These are phyloP conservation scores for Starmerella geochares DNA, from an alignment of 805 yeast genomes.

Conservation along the genomic window DNA sequence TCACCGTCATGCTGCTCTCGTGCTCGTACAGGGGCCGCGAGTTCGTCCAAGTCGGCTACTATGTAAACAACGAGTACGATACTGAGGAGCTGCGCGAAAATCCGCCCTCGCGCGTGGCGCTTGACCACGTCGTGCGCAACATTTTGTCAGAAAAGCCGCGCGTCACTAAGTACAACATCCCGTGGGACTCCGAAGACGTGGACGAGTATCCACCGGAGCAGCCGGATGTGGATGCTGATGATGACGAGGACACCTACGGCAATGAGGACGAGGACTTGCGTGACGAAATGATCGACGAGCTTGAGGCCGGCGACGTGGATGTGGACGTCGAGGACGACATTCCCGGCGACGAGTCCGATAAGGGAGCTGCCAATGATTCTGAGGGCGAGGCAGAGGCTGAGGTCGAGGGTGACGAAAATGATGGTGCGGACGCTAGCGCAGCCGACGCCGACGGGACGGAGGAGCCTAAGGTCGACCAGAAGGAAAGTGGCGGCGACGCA, in stretches of 20 bases:
- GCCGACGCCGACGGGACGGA: neutral
- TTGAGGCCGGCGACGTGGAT: constrained; percentile 25
- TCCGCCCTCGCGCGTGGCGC: constrained; percentile 88
- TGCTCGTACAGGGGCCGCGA: constrained; percentile 91
- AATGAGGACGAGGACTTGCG: constrained; percentile 26
- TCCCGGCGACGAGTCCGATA: constrained; percentile 8
- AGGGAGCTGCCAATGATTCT: neutral
- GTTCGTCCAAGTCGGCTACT: constrained; percentile 94
- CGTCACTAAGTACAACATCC: constrained; percentile 91
- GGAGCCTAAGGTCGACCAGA: neutral
- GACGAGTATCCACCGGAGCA: constrained; percentile 29
- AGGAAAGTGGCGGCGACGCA: neutral
- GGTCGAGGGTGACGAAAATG: neutral
- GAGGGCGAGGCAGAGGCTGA: neutral
- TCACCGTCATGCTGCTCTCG: constrained; percentile 83
- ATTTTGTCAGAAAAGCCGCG: constrained; percentile 95
- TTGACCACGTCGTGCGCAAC: constrained; percentile 87
- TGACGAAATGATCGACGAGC: constrained; percentile 25
- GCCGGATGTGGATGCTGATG: constrained; percentile 26
- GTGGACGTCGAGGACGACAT: constrained; percentile 18
- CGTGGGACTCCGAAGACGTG: constrained; percentile 46
- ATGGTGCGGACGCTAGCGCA: neutral
- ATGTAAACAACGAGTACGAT: constrained; percentile 94
- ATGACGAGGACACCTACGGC: constrained; percentile 24
- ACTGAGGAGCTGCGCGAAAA: constrained; percentile 84